phyloP scores from a whole-genome alignment of 73 alveolate genomes.

The Strombidium stylifer region DNA sequence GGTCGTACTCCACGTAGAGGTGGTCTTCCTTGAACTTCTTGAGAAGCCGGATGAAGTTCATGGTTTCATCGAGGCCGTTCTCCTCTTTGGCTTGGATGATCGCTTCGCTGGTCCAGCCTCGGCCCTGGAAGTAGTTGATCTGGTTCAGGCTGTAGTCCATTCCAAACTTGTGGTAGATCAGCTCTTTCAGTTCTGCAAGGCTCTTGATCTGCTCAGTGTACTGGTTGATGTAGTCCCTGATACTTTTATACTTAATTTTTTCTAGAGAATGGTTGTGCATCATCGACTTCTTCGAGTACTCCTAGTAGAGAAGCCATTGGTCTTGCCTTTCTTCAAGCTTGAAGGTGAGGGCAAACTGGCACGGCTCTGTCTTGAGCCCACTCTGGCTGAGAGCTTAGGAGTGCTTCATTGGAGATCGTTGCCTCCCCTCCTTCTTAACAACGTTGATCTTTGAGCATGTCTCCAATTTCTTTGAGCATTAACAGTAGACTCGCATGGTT shows the following conservation, averaged over 20 bases:
- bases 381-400: too few relatives aligned
- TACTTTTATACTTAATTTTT: conserved; percentile 10
- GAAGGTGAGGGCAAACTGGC: conserved; percentile 52
- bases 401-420: too few relatives aligned
- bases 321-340: conserved; percentile 35
- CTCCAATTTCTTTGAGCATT: conserved; percentile 19
- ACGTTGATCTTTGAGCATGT: neutral
- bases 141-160: conserved; percentile 20
- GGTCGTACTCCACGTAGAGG: conserved; percentile 10
- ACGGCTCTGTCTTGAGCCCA: too few relatives aligned
- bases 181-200: conserved; percentile 11
- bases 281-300: conserved; percentile 21
- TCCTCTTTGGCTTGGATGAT: conserved; percentile 4
- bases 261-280: conserved; percentile 30
- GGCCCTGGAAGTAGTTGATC: conserved; percentile 13
- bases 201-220: conserved; percentile 14
- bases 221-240: conserved; percentile 25
- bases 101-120: conserved; percentile 38
- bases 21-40: neutral
- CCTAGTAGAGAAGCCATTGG: conserved; percentile 50
- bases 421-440: neutral
- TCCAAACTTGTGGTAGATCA: conserved; percentile 30
- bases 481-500: conserved; percentile 46
- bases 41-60: neutral
- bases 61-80: neutral